A percentile compares a stretch with the other conserved stretches of the same genome.
These are phyloP conservation scores for Solanum medicagineum DNA, from an alignment of 257 asterid genomes.

Conservation along the genomic window DNA sequence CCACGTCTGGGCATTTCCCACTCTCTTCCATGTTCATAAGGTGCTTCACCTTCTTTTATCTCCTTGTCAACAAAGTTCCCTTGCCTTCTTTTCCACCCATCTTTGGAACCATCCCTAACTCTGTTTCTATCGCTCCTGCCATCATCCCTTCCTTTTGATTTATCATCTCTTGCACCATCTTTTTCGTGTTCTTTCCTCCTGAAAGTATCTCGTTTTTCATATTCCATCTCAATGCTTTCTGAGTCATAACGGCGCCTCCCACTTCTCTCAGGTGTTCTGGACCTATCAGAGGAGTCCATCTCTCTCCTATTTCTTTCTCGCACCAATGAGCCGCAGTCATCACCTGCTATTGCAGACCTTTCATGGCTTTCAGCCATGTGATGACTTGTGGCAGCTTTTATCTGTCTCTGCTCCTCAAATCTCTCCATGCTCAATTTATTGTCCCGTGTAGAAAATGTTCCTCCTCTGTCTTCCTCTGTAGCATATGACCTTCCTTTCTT, in stretches of 20 bases:
- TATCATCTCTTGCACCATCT: constrained; percentile 64
- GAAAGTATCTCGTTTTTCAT: constrained; percentile 33
- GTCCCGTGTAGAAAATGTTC: constrained; percentile 12
- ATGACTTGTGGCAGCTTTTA: constrained; percentile 20
- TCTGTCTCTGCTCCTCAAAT: constrained; percentile 40
- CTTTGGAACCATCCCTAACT: constrained; percentile 57
- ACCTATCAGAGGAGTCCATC: constrained; percentile 25
- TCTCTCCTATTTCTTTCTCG: constrained; percentile 60
- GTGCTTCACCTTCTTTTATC: constrained; percentile 46
- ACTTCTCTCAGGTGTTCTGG: constrained; percentile 61
- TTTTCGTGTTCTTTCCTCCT: constrained; percentile 77
- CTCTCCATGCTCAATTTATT: constrained; percentile 38
- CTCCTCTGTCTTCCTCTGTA: constrained; percentile 44
- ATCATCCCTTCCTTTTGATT: constrained; percentile 74
- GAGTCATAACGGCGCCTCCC: constrained; percentile 46
- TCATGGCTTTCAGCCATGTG: constrained; percentile 33
- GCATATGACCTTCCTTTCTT: constrained; percentile 43
- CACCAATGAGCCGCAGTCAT: constrained; percentile 30
- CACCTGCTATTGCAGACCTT: constrained; percentile 39
- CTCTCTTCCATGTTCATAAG: constrained; percentile 66
- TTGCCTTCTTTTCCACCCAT: constrained; percentile 77
- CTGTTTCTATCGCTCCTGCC: constrained; percentile 59
- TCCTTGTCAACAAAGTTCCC: constrained; percentile 37
- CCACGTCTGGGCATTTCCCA: constrained; percentile 87
- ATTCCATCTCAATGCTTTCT: constrained; percentile 48